Evolutionary conservation across 345 rosid genomes (phyloP), one percentile per base, ranked within the genome.

Genomic region (Raphanus sativus): DNA sequence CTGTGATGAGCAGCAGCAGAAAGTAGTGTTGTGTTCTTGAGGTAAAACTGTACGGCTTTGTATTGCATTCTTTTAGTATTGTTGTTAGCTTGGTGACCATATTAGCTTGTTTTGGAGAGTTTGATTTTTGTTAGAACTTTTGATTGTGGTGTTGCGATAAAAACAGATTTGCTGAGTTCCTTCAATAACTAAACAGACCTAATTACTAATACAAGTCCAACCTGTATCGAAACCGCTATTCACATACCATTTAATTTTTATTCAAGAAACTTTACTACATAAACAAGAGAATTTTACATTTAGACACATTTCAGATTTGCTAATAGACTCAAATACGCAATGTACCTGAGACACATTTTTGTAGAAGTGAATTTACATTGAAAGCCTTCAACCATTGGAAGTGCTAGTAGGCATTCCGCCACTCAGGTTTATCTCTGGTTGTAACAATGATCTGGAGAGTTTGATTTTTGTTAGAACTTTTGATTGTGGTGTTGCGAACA

Each of bases 1-100:
- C 64, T 67, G 78, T 54, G 72, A 56, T n/a, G n/a, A 26, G 87
- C 74, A 88, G 91, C 82, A 84, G 60, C 73, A 86, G 86, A 77
- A 86, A 89, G 78, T 89, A 89, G 71, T 30, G 65, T 45, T 45
- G 4, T 52, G 58, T 52, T 52, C 58, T 13, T 5, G 54, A 48
- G 17, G 54, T 16, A 48, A 38, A 48, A n/a, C 17, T 48, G 7
- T 48, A 48, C 2, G 54, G 54, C 15, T 42, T 12, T 9, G 12
- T 38, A 38, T 38, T 38, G 45, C 7, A 48, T 48, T 48, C 54
- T n/a, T 13, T 45, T 45, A 45, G 15, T 45, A 45, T 13, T 16
- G 15, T n/a, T n/a, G 21, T 50, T 8, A 50, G 56, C 56, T 52
- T 52, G 3, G 3, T 45, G 52, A 45, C 12, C 15, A 40, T 40